These are phyloP conservation scores for Candida xyloterini DNA, from an alignment of 805 yeast species.

Conservation along the genomic window DNA sequence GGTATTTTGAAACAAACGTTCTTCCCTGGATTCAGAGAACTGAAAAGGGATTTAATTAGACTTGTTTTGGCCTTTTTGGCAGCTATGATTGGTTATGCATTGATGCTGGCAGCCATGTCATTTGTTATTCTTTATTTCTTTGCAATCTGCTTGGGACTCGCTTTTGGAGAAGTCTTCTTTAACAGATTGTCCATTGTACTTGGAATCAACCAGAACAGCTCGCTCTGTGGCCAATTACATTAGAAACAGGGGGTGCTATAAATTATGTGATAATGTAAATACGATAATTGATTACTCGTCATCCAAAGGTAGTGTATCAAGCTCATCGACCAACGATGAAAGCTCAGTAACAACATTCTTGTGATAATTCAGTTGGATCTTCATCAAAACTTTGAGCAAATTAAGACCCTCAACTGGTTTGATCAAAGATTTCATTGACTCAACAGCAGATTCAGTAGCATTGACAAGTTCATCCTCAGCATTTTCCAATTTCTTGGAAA, in stretches of 20 bases:
- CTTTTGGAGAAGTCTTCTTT: conserved; percentile 68
- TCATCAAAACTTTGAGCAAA: conserved; percentile 61
- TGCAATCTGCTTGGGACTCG: conserved; percentile 67
- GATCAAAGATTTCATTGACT: conserved; percentile 69
- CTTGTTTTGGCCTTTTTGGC: conserved; percentile 54
- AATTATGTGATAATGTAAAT: neutral
- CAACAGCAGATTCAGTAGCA: conserved; percentile 76
- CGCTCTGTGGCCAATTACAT: conserved; percentile 31
- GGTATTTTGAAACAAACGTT: conserved; percentile 29
- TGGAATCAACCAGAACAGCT: conserved; percentile 34
- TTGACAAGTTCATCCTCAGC: conserved; percentile 78
- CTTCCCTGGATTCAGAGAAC: conserved; percentile 33
- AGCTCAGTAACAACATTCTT: conserved; percentile 50
- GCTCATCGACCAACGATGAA: conserved; percentile 42
- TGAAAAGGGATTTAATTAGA: conserved; percentile 54
- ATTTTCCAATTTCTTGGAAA: conserved; percentile 50
- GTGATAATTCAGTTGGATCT: conserved; percentile 66
- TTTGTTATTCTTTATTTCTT: conserved; percentile 65
- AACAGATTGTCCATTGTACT: conserved; percentile 49
- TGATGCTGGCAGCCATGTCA: conserved; percentile 80
- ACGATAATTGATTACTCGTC: conserved; percentile 30
- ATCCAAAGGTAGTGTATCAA: conserved; percentile 43
- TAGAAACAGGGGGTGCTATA: conserved; percentile 5
- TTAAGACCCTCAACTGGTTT: conserved; percentile 63
- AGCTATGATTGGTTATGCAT: conserved; percentile 64